phyloP scores from a whole-genome alignment of 306 rosid species.

The Vachellia collinsii region DNA sequence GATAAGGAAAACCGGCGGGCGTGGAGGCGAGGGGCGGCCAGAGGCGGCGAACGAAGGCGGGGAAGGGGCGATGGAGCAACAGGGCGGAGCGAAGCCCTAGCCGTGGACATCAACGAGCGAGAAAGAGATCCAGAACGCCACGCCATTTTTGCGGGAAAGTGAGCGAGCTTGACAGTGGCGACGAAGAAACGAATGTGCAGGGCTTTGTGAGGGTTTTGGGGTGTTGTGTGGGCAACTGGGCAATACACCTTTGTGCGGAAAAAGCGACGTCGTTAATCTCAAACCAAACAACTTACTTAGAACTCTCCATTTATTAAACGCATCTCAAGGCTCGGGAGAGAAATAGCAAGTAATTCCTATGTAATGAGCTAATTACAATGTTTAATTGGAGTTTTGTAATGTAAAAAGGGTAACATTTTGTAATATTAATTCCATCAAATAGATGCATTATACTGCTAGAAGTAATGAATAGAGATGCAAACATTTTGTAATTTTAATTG shows the following conservation, averaged over 20 bases:
- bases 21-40: constrained; percentile 65
- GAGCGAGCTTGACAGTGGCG: background rate
- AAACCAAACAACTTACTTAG: background rate
- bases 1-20: constrained; percentile 74
- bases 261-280: constrained; percentile 25
- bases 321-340: too few species aligned
- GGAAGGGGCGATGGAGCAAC: constrained; percentile 61
- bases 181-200: constrained; percentile 9
- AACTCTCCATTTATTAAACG: background rate
- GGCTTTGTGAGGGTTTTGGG: constrained; percentile 73
- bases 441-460: too few species aligned
- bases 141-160: constrained; percentile 38
- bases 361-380: too few species aligned
- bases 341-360: too few species aligned
- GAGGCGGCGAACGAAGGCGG: constrained; percentile 64
- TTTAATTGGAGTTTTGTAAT: too few species aligned
- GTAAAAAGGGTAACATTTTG: too few species aligned
- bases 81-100: constrained; percentile 71
- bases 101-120: constrained; percentile 70
- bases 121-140: constrained; percentile 80
- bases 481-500: too few species aligned
- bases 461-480: too few species aligned
- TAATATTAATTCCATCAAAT: too few species aligned
- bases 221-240: background rate
- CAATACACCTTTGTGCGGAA: background rate